Percentiles rank a stretch among this genome's conserved stretches.
These are phyloP conservation scores for Arthrinium puccinioides DNA, from an alignment of 2,329 filamentous ascomycete species.

Conservation along the genomic window DNA sequence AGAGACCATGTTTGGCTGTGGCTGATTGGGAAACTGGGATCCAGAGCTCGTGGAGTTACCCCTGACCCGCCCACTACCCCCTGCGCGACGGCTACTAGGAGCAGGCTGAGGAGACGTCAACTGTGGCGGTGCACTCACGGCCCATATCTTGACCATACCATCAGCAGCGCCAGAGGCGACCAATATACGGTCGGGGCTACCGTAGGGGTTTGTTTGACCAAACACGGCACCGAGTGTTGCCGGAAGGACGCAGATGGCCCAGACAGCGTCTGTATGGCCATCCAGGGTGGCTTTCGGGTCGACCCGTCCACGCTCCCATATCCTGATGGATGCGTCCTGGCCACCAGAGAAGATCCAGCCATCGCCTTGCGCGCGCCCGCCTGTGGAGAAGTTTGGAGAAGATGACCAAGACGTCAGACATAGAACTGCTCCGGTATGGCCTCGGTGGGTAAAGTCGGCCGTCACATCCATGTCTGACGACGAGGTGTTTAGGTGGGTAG, in stretches of 20 bases:
- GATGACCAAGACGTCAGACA: constrained; percentile 81
- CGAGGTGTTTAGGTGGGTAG: constrained; percentile 39
- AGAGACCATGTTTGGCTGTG: constrained; percentile 81
- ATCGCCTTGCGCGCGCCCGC: constrained; percentile 80
- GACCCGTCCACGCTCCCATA: constrained; percentile 92
- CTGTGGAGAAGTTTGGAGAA: constrained; percentile 81
- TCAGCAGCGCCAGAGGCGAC: constrained; percentile 90
- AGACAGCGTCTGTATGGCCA: constrained; percentile 91
- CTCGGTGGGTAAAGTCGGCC: constrained; percentile 91
- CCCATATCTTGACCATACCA: constrained; percentile 88
- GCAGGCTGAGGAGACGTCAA: constrained; percentile 72
- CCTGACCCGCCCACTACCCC: constrained; percentile 64
- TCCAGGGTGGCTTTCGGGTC: constrained; percentile 93
- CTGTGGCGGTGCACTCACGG: constrained; percentile 84
- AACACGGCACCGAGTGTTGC: constrained; percentile 75
- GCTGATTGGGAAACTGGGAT: constrained; percentile 82
- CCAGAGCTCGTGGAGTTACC: constrained; percentile 93
- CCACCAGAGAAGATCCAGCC: constrained; percentile 99
- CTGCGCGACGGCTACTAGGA: constrained; percentile 46
- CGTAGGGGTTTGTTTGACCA: constrained; percentile 66
- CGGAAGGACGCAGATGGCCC: constrained; percentile 89
- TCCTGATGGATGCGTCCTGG: constrained; percentile 84
- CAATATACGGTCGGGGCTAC: constrained; percentile 76
- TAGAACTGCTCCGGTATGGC: constrained; percentile 85
- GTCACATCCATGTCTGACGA: constrained; percentile 81